phyloP scores from a whole-genome alignment of 2,329 filamentous ascomycete genomes.

The Hypoxylon sp. region DNA sequence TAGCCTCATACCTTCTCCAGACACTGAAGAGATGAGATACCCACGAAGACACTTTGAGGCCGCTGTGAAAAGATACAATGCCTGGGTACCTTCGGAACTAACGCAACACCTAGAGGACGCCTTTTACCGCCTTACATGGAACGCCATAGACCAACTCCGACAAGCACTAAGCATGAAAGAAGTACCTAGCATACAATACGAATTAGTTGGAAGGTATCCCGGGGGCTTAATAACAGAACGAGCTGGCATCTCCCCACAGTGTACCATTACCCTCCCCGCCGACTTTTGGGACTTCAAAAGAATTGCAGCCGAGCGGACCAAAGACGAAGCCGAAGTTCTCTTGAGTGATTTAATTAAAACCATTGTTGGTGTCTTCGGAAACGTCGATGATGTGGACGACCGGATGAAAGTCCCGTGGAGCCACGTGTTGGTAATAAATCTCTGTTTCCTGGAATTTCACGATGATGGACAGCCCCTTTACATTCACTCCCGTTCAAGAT shows the following conservation, averaged over 20 bases:
- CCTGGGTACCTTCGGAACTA: background rate
- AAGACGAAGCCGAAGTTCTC: background rate
- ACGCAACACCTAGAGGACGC: background rate
- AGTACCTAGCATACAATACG: background rate
- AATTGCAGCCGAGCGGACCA: background rate
- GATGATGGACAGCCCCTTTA: background rate
- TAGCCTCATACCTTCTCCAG: background rate
- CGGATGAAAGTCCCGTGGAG: background rate
- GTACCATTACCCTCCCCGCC: background rate
- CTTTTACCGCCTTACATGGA: background rate
- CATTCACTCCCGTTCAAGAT: background rate
- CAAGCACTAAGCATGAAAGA: background rate
- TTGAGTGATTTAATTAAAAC: background rate
- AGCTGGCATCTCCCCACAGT: background rate
- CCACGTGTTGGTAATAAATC: background rate
- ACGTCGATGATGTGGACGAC: background rate
- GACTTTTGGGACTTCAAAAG: background rate
- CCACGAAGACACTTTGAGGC: background rate
- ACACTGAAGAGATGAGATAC: background rate
- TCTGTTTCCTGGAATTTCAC: background rate
- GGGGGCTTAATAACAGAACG: background rate
- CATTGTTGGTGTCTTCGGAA: background rate
- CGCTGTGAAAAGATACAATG: background rate
- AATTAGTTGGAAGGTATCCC: background rate
- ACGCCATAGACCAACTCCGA: background rate